Percentiles rank a stretch among this genome's conserved stretches.
Conservation (phyloP, 2,329 filamentous ascomycete species). For the Cordyceps tenuipes region DNA sequence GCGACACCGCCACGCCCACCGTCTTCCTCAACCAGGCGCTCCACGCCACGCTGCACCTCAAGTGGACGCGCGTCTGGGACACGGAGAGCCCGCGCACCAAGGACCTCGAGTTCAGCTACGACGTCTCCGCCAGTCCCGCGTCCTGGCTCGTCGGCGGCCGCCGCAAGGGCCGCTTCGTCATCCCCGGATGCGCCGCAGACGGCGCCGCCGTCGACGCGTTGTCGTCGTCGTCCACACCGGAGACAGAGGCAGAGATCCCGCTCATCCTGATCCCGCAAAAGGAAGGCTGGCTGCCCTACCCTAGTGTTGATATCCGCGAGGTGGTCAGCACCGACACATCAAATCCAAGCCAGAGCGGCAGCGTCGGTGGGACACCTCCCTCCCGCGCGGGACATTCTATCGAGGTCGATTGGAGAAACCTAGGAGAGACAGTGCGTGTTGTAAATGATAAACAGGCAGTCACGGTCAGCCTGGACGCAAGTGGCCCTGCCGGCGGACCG, state of each 20-base stretch:
- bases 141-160: conserved; percentile 81
- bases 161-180: conserved; percentile 68
- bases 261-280: conserved; percentile 74
- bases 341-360: conserved; percentile 14
- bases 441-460: conserved; percentile 62
- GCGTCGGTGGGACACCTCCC: conserved; percentile 14
- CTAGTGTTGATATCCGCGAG: conserved; percentile 68
- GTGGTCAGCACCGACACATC: conserved; percentile 24
- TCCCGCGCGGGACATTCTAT: conserved; percentile 34
- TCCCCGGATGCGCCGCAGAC: conserved; percentile 28
- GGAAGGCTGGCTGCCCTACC: conserved; percentile 69
- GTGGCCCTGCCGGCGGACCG: conserved; percentile 56
- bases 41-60: conserved; percentile 51
- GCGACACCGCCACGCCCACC: conserved; percentile 30
- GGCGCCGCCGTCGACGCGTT: conserved; percentile 15
- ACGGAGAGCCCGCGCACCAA: conserved; percentile 32
- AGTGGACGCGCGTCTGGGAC: conserved; percentile 57
- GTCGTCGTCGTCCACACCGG: conserved; percentile 27
- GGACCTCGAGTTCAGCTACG: conserved; percentile 71
- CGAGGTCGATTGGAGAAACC: conserved; percentile 73
- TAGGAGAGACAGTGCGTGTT: conserved; percentile 69
- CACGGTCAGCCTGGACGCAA: conserved; percentile 63
- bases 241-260: conserved; percentile 51
- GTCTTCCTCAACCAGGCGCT: conserved; percentile 57
- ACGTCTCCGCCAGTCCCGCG: conserved; percentile 65